These are phyloP conservation scores for Lunularia cruciata DNA, from an alignment of 225 moss, liverwort and hornwort genomes.

Conservation along the genomic window DNA sequence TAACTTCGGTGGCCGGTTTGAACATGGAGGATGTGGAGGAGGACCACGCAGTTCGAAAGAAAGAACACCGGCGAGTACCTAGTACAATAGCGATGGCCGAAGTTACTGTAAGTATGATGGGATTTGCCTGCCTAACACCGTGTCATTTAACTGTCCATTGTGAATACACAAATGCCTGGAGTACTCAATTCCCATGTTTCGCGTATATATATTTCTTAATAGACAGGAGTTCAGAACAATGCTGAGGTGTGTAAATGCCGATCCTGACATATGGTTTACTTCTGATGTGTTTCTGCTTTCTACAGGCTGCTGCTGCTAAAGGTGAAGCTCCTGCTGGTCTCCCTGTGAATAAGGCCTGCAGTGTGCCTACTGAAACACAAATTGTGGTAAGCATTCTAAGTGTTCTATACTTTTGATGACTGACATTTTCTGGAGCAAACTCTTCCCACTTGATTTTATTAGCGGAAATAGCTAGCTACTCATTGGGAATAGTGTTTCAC, in stretches of 20 bases:
- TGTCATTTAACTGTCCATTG: not conserved
- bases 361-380: conserved; percentile 72
- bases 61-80: conserved; percentile 84
- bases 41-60: conserved; percentile 71
- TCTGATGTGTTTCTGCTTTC: not conserved
- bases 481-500: too few relatives aligned
- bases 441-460: too few relatives aligned
- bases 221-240: too few relatives aligned
- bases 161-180: not conserved
- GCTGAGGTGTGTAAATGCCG: not conserved
- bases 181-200: too few relatives aligned
- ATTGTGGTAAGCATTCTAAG: conserved; percentile 27
- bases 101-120: conserved; percentile 80
- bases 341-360: conserved; percentile 84
- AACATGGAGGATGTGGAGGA: conserved; percentile 96
- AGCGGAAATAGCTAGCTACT: too few relatives aligned
- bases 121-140: too few relatives aligned
- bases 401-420: not conserved
- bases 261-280: too few relatives aligned
- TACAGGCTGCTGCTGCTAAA: conserved; percentile 96
- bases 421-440: too few relatives aligned
- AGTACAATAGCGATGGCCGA: conserved; percentile 98
- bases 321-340: conserved; percentile 98
- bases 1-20: conserved; percentile 91
- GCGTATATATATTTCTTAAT: too few relatives aligned